Conservation (phyloP, 139 green algal genomes). For the Chlorella sorokiniana region DNA sequence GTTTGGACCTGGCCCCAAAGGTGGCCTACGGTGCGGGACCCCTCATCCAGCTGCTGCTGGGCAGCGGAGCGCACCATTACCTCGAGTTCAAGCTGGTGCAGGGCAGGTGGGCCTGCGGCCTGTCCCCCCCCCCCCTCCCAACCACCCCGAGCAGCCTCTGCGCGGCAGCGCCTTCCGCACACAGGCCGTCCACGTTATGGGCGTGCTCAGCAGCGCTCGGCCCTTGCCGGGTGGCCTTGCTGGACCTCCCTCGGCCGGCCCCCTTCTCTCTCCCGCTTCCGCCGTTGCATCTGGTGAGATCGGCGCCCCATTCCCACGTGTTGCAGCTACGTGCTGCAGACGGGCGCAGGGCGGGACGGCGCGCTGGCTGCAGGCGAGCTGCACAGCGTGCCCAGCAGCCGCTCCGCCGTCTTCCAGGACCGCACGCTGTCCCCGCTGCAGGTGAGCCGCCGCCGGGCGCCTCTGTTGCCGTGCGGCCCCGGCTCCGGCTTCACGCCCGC, state of each 20-base stretch:
- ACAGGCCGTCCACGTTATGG: not conserved
- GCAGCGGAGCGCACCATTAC: slow-evolving; percentile 79
- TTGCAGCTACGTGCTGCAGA: slow-evolving; percentile 20
- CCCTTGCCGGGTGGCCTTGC: not conserved
- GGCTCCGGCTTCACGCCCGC: not conserved
- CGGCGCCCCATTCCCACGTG: not conserved
- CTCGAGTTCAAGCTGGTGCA: slow-evolving; percentile 87
- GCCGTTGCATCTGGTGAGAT: not conserved
- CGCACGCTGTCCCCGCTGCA: slow-evolving; percentile 48
- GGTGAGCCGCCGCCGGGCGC: not conserved
- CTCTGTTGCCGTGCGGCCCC: not conserved
- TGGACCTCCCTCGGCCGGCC: not conserved
- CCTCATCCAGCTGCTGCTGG: slow-evolving; percentile 77
- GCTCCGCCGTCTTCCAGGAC: slow-evolving; percentile 84
- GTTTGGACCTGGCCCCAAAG: slow-evolving; percentile 32
- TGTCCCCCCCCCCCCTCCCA: not conserved
- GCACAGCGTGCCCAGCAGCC: slow-evolving; percentile 65
- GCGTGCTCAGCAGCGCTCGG: not conserved
- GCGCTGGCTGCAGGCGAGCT: not conserved
- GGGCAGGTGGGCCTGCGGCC: slow-evolving; percentile 42
- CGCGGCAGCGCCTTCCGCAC: not conserved
- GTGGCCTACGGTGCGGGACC: slow-evolving; percentile 74
- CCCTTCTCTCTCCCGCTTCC: not conserved
- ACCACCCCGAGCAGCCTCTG: not conserved
- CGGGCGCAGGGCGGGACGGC: not conserved